Evolutionary conservation across 108 stramenopile genomes (phyloP).

Genomic region (Pseudonitzschia delicatissima): DNA sequence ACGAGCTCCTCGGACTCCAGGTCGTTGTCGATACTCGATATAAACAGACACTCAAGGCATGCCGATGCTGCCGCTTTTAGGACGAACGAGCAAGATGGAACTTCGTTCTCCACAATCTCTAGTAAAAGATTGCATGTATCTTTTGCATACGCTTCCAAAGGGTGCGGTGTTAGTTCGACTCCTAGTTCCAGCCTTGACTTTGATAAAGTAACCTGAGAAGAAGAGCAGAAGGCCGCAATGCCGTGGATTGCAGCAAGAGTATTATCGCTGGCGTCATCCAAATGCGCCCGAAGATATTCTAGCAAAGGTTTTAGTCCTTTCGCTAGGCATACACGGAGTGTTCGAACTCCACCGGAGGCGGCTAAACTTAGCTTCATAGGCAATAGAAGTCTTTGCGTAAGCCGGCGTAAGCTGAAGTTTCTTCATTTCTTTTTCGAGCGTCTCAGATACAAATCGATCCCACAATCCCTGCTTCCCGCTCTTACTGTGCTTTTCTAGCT

Average conservation of each 20-base stretch:
- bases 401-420: conserved; percentile 52
- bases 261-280: conserved; percentile 44
- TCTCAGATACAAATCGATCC: conserved; percentile 56
- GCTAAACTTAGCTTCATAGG: conserved; percentile 74
- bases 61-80: conserved; percentile 16
- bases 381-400: conserved; percentile 53
- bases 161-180: conserved; percentile 68
- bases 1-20: conserved; percentile 11
- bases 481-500: conserved; percentile 33
- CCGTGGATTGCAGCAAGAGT: conserved; percentile 58
- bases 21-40: background rate
- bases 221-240: conserved; percentile 70
- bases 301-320: conserved; percentile 47
- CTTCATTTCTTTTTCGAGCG: conserved; percentile 33
- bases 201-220: conserved; percentile 51
- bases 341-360: conserved; percentile 59
- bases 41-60: conserved; percentile 21
- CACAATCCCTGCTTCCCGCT: conserved; percentile 27
- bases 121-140: conserved; percentile 34
- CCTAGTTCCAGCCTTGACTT: conserved; percentile 32
- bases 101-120: conserved; percentile 12
- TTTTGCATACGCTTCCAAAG: conserved; percentile 43
- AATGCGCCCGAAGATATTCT: conserved; percentile 14
- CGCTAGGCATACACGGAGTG: conserved; percentile 50
- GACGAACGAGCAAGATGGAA: background rate